Evolutionary conservation across 2,329 filamentous ascomycete species (phyloP).

Genomic region (Verticillium albo-atrum): DNA sequence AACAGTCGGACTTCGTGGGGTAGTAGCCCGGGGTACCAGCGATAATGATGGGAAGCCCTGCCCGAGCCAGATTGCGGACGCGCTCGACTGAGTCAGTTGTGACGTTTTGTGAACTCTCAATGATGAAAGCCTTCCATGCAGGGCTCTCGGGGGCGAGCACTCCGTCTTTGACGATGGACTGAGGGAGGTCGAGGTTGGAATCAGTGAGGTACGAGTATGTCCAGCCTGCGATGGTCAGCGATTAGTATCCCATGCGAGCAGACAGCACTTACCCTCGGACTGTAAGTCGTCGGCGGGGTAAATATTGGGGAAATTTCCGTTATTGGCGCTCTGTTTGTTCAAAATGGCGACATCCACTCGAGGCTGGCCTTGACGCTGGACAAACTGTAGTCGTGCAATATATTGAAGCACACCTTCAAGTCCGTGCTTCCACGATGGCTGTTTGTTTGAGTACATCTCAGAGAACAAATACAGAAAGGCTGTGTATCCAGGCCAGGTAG

Average conservation of each 20-base stretch:
- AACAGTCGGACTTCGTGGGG: not conserved
- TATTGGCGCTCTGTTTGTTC: conserved; percentile 1
- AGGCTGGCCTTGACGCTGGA: conserved; percentile 32
- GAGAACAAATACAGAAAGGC: conserved; percentile 37
- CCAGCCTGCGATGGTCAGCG: conserved; percentile 21
- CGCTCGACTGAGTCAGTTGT: conserved; percentile 26
- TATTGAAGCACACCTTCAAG: conserved; percentile 27
- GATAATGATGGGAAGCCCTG: conserved; percentile 38
- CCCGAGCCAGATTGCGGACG: conserved; percentile 26
- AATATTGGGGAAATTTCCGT: not conserved
- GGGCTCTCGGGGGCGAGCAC: conserved; percentile 32
- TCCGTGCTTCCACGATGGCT: conserved; percentile 32
- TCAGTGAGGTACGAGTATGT: conserved; percentile 40
- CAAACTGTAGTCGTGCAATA: conserved; percentile 28
- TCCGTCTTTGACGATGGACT: conserved; percentile 28
- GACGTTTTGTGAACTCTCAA: conserved; percentile 29
- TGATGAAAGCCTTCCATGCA: conserved; percentile 36
- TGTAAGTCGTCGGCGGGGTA: not conserved
- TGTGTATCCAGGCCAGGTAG: conserved; percentile 44
- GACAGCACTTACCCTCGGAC: not conserved
- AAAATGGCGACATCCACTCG: conserved; percentile 2
- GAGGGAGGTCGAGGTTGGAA: conserved; percentile 34
- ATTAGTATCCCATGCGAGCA: not conserved
- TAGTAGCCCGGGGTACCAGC: conserved; percentile 3
- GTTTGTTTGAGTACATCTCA: conserved; percentile 30